Evolutionary conservation across 1,284 basidiomycete genomes (phyloP).

Genomic region (Puccinia brachypodii): DNA sequence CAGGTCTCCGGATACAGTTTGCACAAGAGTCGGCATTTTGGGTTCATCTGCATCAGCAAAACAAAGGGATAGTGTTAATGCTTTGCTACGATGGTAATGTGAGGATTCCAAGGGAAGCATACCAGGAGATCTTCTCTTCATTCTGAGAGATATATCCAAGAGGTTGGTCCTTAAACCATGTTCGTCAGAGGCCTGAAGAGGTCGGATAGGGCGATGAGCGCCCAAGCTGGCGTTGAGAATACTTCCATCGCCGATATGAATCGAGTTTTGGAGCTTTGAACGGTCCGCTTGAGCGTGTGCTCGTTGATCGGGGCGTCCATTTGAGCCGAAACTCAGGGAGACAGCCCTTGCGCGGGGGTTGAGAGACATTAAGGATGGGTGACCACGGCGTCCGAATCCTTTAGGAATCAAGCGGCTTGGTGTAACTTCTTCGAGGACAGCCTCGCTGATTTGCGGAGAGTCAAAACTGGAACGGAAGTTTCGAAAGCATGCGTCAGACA

Average conservation of each 20-base stretch:
- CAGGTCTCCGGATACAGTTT: neutral
- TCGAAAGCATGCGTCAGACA: neutral
- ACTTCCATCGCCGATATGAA: neutral
- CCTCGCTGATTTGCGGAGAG: neutral
- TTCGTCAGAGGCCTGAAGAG: neutral
- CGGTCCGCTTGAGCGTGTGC: neutral
- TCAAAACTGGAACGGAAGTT: neutral
- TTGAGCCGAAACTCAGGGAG: slow-evolving; percentile 7
- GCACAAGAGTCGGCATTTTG: neutral
- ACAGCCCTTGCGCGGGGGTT: neutral
- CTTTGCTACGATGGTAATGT: too few relatives aligned
- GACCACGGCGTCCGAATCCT: neutral
- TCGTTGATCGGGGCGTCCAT: slow-evolving; percentile 8
- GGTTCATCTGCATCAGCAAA: neutral
- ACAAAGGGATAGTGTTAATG: too few relatives aligned
- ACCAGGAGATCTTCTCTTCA: neutral
- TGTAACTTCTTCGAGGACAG: neutral
- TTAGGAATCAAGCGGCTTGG: neutral
- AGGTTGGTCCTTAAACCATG: neutral
- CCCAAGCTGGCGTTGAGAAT: slow-evolving; percentile 7
- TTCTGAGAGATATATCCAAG: neutral
- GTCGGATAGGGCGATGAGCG: neutral
- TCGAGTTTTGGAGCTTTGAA: neutral
- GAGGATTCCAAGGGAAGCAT: neutral
- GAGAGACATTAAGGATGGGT: neutral